These are phyloP conservation scores for sweet orange (Citrus sinensis) DNA, from an alignment of 345 rosid species.

Conservation along the genomic window DVS_A1.0 CM039161.1:22030001-22030500, in stretches of 20 bases:
- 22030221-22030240: background rate
- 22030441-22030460: slow-evolving; percentile 10
- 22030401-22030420: slow-evolving; percentile 44
- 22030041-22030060: background rate
- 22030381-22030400: slow-evolving; percentile 36
- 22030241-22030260: background rate
- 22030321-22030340: background rate
- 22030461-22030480: slow-evolving; percentile 6
- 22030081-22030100: background rate
- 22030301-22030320: background rate
- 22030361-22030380: slow-evolving; percentile 51
- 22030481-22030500: slow-evolving; percentile 25
- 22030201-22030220: background rate
- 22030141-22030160: background rate
- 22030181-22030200: background rate
- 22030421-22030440: slow-evolving; percentile 4
- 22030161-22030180: too few relatives aligned
- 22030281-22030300: background rate
- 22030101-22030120: background rate
- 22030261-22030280: background rate
- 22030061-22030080: background rate
- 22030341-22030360: background rate
- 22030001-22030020: background rate
- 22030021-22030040: background rate
- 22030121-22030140: background rate